Percentiles rank a stretch among this genome's conserved stretches.
Conservation (phyloP, 1,139 yeast species). For the Scheffersomyces illinoinensis region DNA sequence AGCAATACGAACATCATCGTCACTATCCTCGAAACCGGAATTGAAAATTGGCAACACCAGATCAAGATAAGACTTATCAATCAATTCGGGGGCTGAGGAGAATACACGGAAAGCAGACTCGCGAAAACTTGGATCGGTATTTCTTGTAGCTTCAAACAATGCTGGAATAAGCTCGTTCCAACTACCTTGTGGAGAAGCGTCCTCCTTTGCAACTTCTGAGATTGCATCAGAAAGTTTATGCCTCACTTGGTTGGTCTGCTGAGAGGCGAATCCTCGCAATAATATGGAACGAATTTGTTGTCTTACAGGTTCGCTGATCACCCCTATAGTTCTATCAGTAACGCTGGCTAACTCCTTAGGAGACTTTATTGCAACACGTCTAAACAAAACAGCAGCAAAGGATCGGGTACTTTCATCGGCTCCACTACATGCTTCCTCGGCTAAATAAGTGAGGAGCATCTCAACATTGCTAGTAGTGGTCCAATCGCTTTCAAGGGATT, state of each 20-base stretch:
- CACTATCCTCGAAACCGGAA: conserved; percentile 73
- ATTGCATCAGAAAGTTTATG: conserved; percentile 94
- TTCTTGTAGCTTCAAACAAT: conserved; percentile 65
- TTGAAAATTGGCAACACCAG: conserved; percentile 71
- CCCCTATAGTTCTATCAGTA: conserved; percentile 77
- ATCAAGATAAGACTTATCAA: conserved; percentile 57
- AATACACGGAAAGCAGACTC: conserved; percentile 92
- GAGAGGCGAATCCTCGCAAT: conserved; percentile 69
- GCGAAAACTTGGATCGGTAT: conserved; percentile 68
- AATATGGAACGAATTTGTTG: conserved; percentile 65
- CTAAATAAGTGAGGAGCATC: conserved; percentile 71
- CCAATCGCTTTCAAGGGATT: conserved; percentile 75
- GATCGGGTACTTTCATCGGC: conserved; percentile 55
- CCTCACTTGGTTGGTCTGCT: conserved; percentile 70
- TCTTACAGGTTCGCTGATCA: conserved; percentile 58
- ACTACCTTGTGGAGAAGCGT: conserved; percentile 46
- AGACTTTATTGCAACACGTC: conserved; percentile 81
- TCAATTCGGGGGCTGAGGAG: conserved; percentile 78
- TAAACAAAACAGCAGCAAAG: conserved; percentile 82
- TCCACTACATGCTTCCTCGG: conserved; percentile 74
- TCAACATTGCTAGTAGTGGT: conserved; percentile 62
- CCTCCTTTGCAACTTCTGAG: conserved; percentile 83
- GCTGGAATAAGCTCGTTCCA: conserved; percentile 85
- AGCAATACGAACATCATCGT: conserved; percentile 85
- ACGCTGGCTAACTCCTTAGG: conserved; percentile 64